Evolutionary conservation across 345 rosid species (phyloP), one percentile per base, ranked within the genome.

Genomic region (Eucalyptus tenuipes): DNA sequence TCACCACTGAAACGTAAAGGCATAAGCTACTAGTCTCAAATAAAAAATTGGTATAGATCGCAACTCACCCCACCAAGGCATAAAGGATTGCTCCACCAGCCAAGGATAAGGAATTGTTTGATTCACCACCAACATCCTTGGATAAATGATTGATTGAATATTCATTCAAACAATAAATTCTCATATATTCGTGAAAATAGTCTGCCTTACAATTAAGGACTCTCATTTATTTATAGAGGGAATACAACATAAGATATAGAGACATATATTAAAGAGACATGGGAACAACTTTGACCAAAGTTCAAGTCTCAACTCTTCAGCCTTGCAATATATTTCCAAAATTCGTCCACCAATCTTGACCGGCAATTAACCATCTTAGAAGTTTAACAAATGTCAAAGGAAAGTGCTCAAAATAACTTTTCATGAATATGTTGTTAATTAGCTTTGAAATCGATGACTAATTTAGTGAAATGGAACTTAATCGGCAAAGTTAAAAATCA

Each of bases 171-270:
- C 2, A 0, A 55, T 29, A 0, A 55, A 55, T 55, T 55, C 61
- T 55, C 29, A 24, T 10, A 24, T 4, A 24, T 55, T 55, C 61
- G 13, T 24, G 29, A 55, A 55, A 55, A 55, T 55, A 2, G 61
- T 55, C 0, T 24, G 29, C 61, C 29, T 55, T 24, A 24, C 61
- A 55, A 24, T 55, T 55, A 29, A 55, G 13, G 13, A 55, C 61
- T 55, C 61, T 24, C 61, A 22, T 25, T 52, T 52, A 20, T 52
- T 52, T 52, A 20, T 52, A 52, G 29, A 55, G 61, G 61, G 29
- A 55, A 24, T 4, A 24, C 3, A 25, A 0, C 3, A 10, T 10
- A 24, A 22, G 61, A 55, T 22, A 55, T 22, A 1, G 29, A 55
- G 57, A 24, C 29, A 24, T 22, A 10, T 55, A 55, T 55, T 55